phyloP scores from a whole-genome alignment of 108 stramenopile genomes.

The Asterionellopsis glacialis region DNA sequence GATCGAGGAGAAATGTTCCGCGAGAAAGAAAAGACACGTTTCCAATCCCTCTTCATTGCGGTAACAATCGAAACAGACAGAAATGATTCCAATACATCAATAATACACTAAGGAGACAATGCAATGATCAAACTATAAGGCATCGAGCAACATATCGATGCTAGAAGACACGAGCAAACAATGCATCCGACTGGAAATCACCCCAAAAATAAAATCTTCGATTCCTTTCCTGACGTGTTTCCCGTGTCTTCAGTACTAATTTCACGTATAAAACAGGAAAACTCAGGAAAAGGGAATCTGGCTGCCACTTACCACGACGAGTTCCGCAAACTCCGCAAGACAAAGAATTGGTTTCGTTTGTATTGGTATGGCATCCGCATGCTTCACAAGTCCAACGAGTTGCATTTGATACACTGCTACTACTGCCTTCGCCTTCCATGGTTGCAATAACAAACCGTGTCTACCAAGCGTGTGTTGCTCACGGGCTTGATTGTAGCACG shows the following conservation, averaged over 20 bases:
- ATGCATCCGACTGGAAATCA: not conserved
- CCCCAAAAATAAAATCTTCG: not conserved
- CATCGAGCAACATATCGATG: not conserved
- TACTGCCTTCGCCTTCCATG: too few species aligned
- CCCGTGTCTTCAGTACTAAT: not conserved
- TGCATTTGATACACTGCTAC: too few species aligned
- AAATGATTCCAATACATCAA: too few species aligned
- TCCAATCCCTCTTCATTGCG: too few species aligned
- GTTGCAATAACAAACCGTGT: too few species aligned
- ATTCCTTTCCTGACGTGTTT: not conserved
- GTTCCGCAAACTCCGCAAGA: slow-evolving; percentile 9
- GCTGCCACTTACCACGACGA: not conserved
- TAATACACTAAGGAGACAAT: too few species aligned
- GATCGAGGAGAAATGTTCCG: too few species aligned
- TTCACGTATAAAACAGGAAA: not conserved
- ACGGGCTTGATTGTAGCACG: too few species aligned
- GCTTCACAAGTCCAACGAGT: slow-evolving; percentile 16
- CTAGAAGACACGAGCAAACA: not conserved
- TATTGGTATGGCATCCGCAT: slow-evolving; percentile 18
- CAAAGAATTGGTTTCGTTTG: not conserved
- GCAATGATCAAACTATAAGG: not conserved
- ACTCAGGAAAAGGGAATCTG: not conserved
- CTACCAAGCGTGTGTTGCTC: too few species aligned
- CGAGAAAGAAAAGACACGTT: too few species aligned
- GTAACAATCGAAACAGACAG: too few species aligned